Conservation (phyloP, 106 monocot species). For the Dendrobium nobile region DNA sequence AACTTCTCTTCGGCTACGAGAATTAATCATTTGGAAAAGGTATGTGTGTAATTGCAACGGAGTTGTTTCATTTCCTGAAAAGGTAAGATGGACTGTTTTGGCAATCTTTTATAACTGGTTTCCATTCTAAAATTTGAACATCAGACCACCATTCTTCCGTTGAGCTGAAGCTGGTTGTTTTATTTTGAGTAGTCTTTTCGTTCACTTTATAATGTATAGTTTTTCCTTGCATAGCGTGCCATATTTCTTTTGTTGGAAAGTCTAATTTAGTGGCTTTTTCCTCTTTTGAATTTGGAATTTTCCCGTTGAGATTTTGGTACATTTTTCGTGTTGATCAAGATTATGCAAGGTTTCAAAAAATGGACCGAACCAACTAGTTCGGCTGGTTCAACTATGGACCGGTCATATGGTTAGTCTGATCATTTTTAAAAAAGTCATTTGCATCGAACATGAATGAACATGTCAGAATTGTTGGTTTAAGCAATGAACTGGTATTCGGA, state of each 20-base stretch:
- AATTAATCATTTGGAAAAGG: slow-evolving; percentile 56
- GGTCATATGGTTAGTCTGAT: too few species aligned
- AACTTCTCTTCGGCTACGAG: slow-evolving; percentile 28
- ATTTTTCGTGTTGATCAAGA: neutral
- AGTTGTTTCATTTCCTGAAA: neutral
- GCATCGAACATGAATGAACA: too few species aligned
- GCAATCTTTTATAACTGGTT: neutral
- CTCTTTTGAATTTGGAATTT: neutral
- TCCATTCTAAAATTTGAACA: neutral
- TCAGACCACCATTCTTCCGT: neutral
- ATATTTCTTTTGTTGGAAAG: neutral
- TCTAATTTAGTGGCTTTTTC: neutral
- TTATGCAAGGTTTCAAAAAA: neutral
- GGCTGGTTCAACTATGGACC: too few species aligned
- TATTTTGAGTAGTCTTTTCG: neutral
- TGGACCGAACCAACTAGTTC: too few species aligned
- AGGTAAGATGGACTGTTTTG: neutral
- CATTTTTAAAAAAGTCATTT: too few species aligned
- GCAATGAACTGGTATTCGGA: too few species aligned
- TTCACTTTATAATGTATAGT: too few species aligned
- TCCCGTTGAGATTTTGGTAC: neutral
- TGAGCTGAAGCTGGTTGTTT: neutral
- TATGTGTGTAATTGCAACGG: slow-evolving; percentile 16
- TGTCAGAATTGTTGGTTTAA: too few species aligned
- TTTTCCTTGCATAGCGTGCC: neutral